Evolutionary conservation across 495 filamentous ascomycete species (phyloP), one percentile per base, ranked within the genome.

Genomic region (Bryoglossum gracile): DNA sequence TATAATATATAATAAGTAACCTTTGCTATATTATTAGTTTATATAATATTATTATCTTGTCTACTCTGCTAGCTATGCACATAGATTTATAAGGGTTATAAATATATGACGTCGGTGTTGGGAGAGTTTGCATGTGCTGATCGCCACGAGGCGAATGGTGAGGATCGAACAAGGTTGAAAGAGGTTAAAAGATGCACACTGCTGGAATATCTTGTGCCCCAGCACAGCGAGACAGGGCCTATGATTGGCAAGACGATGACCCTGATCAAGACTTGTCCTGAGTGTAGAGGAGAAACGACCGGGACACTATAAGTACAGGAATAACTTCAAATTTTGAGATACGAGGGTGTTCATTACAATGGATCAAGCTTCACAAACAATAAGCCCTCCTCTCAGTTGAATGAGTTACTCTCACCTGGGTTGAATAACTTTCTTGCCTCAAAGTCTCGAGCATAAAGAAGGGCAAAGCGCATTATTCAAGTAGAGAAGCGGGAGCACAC

Each of bases 221-320:
- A 3, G 23, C 40, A 43, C 6, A 13, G 21, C 11, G 22, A 26
- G 40, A 24, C 40, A 3, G 22, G 18, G 43, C 43, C 36, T 32
- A 46, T 48, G 34, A 48, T 41, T 38, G 46, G 46, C 46, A 41
- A 38, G 46, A 48, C 34, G 46, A 48, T 17, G 34, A 41, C 11
- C 1, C 4, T 13, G 18, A 11, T 13, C 46, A 41, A 23, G 34
- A 26, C 34, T 39, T n/a, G 46, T 17, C 46, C 46, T 22, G 28
- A 46, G 43, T 46, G 43, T 32, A 46, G 43, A 46, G 43, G 43
- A 46, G 43, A 46, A 46, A 46, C 43, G 22, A 26, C 43, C 34
- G 43, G 36, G 43, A 46, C 43, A 19, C 43, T 32, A 1, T 46
- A 46, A 16, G 28, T 18, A 18, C 9, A 21, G 30, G 32, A n/a